These are phyloP conservation scores for Lasiosphaeria miniovina DNA, from an alignment of 495 filamentous ascomycete species.

Conservation along the genomic window DNA sequence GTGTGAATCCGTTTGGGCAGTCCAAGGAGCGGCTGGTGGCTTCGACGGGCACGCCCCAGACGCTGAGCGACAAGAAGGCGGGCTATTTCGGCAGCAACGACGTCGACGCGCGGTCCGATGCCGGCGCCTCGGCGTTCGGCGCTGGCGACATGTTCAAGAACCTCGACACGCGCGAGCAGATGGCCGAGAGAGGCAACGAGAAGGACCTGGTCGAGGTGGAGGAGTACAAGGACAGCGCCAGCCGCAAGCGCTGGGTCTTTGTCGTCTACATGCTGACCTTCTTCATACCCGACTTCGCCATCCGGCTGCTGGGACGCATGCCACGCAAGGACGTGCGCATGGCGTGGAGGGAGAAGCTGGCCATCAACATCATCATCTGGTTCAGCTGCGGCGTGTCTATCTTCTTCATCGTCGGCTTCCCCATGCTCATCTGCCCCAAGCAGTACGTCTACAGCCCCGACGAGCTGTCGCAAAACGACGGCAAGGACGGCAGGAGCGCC, in stretches of 20 bases:
- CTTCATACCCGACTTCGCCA: conserved; percentile 80
- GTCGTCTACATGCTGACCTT: conserved; percentile 85
- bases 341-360: conserved; percentile 96
- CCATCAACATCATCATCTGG: conserved; percentile 99
- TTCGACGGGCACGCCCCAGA: conserved; percentile 52
- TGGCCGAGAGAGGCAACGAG: conserved; percentile 93
- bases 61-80: conserved; percentile 71
- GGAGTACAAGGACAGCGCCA: conserved; percentile 69
- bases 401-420: conserved; percentile 90
- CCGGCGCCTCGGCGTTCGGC: conserved; percentile 81
- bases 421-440: conserved; percentile 81
- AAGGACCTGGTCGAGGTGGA: conserved; percentile 90
- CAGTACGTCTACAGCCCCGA: conserved; percentile 81
- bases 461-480: conserved; percentile 72
- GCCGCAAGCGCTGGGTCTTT: conserved; percentile 87
- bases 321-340: conserved; percentile 87
- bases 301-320: conserved; percentile 78
- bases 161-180: conserved; percentile 86
- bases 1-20: conserved; percentile 50
- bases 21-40: conserved; percentile 72
- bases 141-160: conserved; percentile 97
- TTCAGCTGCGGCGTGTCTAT: conserved; percentile 70
- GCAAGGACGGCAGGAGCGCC: conserved; percentile 59
- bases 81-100: conserved; percentile 83
- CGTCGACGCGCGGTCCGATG: conserved; percentile 82